phyloP scores from a whole-genome alignment of 2,329 filamentous ascomycete species.

The Paecilomyces sp. region DNA sequence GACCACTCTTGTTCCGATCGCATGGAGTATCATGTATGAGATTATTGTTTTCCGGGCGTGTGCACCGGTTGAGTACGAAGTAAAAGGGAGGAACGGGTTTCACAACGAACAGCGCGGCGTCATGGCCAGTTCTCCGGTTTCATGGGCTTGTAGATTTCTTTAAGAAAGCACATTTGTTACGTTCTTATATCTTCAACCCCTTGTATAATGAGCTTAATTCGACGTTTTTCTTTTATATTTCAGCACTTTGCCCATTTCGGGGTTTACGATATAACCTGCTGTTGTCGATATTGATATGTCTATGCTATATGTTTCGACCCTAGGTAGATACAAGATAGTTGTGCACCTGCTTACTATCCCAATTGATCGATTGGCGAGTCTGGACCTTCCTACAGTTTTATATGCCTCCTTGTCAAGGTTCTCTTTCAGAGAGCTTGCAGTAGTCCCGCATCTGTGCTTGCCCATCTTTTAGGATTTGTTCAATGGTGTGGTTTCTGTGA shows the following conservation, averaged over 20 bases:
- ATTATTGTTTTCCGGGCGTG: background rate
- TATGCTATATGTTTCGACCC: too few relatives aligned
- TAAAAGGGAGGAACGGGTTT: background rate
- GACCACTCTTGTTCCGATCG: background rate
- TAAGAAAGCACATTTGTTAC: background rate
- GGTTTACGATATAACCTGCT: background rate
- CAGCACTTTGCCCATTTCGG: background rate
- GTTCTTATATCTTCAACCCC: background rate
- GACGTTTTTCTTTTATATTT: background rate
- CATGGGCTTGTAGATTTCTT: background rate
- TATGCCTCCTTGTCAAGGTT: too few relatives aligned
- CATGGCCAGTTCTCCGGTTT: background rate
- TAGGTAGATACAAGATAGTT: background rate
- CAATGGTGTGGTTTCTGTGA: too few relatives aligned
- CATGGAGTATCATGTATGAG: background rate
- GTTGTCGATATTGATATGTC: background rate
- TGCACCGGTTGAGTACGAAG: background rate
- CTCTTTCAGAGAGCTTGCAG: too few relatives aligned
- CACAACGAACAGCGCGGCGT: background rate
- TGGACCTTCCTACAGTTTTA: too few relatives aligned
- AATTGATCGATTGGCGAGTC: background rate
- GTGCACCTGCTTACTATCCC: background rate
- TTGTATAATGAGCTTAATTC: background rate
- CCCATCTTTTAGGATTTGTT: too few relatives aligned
- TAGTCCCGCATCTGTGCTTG: too few relatives aligned